These are phyloP conservation scores for Taphrina flavorubra DNA, from an alignment of 1,139 yeast species.

Conservation along the genomic window DNA sequence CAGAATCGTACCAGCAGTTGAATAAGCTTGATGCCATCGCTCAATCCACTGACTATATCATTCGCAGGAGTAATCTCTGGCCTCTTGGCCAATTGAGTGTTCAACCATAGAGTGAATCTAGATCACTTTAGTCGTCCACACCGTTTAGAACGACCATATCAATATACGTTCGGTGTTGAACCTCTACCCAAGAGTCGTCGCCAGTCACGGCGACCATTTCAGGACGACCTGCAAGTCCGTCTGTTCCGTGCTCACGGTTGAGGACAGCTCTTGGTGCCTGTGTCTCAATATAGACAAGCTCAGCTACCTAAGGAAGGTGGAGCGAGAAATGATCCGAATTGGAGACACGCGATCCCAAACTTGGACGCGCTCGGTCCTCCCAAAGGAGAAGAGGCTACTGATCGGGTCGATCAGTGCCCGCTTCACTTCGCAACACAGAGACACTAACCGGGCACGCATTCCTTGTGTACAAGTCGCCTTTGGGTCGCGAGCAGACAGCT, in stretches of 20 bases:
- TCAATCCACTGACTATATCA: conserved; percentile 42
- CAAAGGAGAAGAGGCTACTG: neutral
- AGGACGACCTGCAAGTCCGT: no score
- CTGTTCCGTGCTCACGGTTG: no score
- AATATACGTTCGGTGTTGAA: conserved; percentile 43
- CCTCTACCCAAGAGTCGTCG: conserved; percentile 42
- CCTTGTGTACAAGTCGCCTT: no score
- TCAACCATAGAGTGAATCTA: conserved; percentile 41
- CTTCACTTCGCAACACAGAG: no score
- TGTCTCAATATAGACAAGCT: no score
- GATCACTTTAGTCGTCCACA: no score
- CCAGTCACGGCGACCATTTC: conserved; percentile 18
- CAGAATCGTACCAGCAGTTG: conserved; percentile 35
- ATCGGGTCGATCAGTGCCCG: neutral
- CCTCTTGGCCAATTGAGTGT: conserved; percentile 42
- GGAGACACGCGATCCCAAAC: conserved; percentile 3
- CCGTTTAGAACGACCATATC: neutral
- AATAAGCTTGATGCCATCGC: conserved; percentile 43
- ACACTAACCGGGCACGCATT: no score
- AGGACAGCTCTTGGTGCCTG: no score
- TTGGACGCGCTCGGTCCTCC: conserved; percentile 10
- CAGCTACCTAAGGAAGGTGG: neutral
- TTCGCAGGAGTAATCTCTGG: conserved; percentile 31
- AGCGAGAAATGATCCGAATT: neutral
- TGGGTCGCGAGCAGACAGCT: no score